Conservation (phyloP, 306 rosid genomes). For the Fragaria nilgerrensis region DNA sequence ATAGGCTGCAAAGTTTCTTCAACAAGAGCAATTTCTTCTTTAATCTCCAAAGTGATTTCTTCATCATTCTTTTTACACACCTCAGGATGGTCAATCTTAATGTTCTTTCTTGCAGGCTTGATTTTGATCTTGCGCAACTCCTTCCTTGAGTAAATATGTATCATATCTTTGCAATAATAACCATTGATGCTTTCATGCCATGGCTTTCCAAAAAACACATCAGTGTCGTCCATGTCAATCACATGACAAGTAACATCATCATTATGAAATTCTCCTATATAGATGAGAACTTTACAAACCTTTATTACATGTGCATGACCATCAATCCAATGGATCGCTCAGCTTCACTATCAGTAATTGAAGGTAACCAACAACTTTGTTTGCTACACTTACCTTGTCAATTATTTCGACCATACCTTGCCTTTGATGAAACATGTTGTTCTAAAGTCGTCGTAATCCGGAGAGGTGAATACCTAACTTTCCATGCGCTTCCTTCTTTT, state of each 20-base stretch:
- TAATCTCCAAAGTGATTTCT: too few relatives aligned
- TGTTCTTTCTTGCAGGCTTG: too few relatives aligned
- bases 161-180: too few relatives aligned
- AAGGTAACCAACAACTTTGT: neutral
- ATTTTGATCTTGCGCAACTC: too few relatives aligned
- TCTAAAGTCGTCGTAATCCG: neutral
- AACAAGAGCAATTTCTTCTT: too few relatives aligned
- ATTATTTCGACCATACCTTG: neutral
- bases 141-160: too few relatives aligned
- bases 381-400: neutral
- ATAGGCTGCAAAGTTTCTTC: too few relatives aligned
- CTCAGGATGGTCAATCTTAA: too few relatives aligned
- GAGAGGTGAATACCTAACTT: neutral
- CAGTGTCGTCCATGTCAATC: neutral
- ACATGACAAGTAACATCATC: neutral
- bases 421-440: neutral
- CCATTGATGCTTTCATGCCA: neutral
- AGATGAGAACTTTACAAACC: neutral
- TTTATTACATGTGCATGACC: neutral
- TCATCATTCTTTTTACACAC: too few relatives aligned
- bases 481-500: neutral
- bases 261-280: neutral
- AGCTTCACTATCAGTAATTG: neutral
- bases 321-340: neutral
- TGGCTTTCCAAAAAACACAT: neutral